These are phyloP conservation scores for Dioszegia aurantiaca DNA, from an alignment of 768 basidiomycete genomes.

Conservation along the genomic window DNA sequence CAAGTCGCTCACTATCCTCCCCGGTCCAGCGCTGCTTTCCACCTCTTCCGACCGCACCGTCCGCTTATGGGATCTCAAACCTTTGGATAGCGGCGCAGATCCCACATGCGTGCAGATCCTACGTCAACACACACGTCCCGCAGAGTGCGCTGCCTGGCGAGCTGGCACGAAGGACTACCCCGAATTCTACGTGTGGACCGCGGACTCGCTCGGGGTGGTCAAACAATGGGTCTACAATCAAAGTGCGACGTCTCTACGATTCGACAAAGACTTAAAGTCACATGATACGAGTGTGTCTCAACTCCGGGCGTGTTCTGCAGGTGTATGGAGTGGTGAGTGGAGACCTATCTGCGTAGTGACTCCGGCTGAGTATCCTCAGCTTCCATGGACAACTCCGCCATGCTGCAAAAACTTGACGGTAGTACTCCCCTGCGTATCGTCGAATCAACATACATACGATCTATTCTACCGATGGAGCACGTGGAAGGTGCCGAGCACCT, in stretches of 20 bases:
- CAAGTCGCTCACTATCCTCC: constrained; percentile 73
- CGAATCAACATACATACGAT: constrained; percentile 67
- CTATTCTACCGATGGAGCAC: constrained; percentile 59
- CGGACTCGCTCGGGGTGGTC: constrained; percentile 88
- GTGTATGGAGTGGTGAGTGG: constrained; percentile 87
- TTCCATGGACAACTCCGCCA: constrained; percentile 82
- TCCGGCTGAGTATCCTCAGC: constrained; percentile 57
- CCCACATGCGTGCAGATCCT: constrained; percentile 62
- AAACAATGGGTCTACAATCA: constrained; percentile 73
- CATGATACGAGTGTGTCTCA: constrained; percentile 85
- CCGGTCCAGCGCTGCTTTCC: constrained; percentile 61
- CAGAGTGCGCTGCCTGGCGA: constrained; percentile 70
- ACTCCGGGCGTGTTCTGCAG: constrained; percentile 62
- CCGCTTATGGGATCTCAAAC: constrained; percentile 71
- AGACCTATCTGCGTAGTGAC: background rate
- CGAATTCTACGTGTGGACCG: constrained; percentile 64
- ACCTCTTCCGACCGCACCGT: constrained; percentile 86
- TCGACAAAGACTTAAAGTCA: constrained; percentile 58
- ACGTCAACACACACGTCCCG: constrained; percentile 80
- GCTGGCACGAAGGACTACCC: constrained; percentile 49
- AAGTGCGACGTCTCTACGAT: constrained; percentile 9
- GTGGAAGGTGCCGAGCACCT: constrained; percentile 64
- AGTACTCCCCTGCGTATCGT: constrained; percentile 45
- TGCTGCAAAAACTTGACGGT: constrained; percentile 55
- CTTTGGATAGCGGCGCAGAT: constrained; percentile 2